Base-by-base conservation (phyloP, 345 rosid genomes). In the Camelina neglecta region DNA sequence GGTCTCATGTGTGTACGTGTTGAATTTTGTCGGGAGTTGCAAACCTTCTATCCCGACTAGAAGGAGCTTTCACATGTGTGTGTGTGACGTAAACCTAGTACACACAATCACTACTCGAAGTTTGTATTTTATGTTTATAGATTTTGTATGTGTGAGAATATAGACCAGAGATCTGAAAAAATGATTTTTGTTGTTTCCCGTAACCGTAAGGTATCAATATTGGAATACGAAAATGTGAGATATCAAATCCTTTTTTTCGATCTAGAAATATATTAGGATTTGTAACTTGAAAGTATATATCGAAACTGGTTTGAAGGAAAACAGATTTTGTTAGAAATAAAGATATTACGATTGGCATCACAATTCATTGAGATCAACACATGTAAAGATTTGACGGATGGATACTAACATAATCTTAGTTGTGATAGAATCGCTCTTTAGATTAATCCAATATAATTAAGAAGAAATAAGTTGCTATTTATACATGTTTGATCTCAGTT, bases 181-280 rank as follows among this genome's bases (percentile, higher is more conserved):
- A 38, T 48, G 50, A 67, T 75, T 75, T 29, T 58, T 58, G 72
- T 48, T 66, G 67, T 38, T 75, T 60, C 66, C 66, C 51, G 60
- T 65, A 56, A 65, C 65, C 48, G 26, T 45, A 74, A 74, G 65
- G 65, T 74, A 67, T 58, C 78, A 38, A 75, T 58, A 38, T 67
- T 18, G 67, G 66, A 66, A 44, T 45, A 54, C 53, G 6, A 36
- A 57, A 58, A 6, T 10, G 15, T 23, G 11, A 26, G 33, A 47
- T 57, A 36, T 36, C 44, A 58, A 66, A 56, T 65, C 57, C 11
- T 65, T 39, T 56, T 56, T 44, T 73, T 55, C 49, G 15, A 56
- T 56, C 36, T 13, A 71, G 49, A 59, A 47, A 13, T 10, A 24
- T 8, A 8, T 20, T 68, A 41, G 13, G 15, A 13, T 13, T 63